These are phyloP conservation scores for Zizania latifolia DNA, from an alignment of 176 grass and related monocot genomes.

Conservation along the genomic window DNA sequence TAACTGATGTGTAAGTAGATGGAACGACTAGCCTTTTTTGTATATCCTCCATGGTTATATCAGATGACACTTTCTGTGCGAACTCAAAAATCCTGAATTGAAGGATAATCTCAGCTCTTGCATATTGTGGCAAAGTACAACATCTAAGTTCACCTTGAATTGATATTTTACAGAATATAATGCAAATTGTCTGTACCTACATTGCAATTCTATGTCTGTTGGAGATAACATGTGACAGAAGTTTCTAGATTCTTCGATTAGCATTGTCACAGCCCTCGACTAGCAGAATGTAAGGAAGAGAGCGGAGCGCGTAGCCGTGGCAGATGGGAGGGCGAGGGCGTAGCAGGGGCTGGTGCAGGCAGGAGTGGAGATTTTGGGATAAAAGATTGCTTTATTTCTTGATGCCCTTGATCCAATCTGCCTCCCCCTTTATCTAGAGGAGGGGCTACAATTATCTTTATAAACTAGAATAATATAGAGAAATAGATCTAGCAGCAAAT, in stretches of 20 bases:
- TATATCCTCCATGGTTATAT: slow-evolving; percentile 49
- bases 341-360: too few relatives aligned
- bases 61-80: slow-evolving; percentile 32
- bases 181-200: neutral
- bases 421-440: too few relatives aligned
- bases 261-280: too few relatives aligned
- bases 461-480: too few relatives aligned
- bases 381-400: too few relatives aligned
- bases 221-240: neutral
- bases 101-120: slow-evolving; percentile 20
- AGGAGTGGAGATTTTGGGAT: too few relatives aligned
- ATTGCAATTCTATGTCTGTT: neutral
- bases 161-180: slow-evolving; percentile 7
- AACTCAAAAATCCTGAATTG: slow-evolving; percentile 40
- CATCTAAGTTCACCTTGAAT: neutral
- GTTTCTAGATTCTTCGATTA: neutral
- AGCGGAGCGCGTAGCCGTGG: too few relatives aligned
- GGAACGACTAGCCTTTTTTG: slow-evolving; percentile 35
- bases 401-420: too few relatives aligned
- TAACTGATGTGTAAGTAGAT: slow-evolving; percentile 31
- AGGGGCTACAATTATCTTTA: too few relatives aligned
- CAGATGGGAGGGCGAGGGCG: too few relatives aligned
- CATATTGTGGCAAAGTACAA: neutral
- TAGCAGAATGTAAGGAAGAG: too few relatives aligned
- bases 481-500: too few relatives aligned